phyloP scores from a whole-genome alignment of 2,329 filamentous ascomycete genomes.

The Penicillium sp. region DNA sequence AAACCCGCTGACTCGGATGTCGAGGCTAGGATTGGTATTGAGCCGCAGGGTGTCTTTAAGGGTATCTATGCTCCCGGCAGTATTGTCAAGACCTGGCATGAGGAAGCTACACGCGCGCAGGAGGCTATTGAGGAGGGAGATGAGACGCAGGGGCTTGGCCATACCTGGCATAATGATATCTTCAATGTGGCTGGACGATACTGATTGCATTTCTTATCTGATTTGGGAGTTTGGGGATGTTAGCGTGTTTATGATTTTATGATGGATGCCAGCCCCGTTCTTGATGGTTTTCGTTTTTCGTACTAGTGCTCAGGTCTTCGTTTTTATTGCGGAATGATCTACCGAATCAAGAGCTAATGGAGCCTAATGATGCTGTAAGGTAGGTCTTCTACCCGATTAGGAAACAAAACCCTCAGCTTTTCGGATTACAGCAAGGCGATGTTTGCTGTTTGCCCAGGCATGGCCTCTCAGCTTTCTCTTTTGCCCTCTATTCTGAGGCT shows the following conservation, averaged over 20 bases:
- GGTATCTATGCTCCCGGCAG: slow-evolving; percentile 83
- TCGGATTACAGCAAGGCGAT: too few relatives aligned
- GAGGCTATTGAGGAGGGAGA: slow-evolving; percentile 65
- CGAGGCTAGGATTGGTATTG: slow-evolving; percentile 63
- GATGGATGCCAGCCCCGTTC: background rate
- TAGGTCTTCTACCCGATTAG: too few relatives aligned
- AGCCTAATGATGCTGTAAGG: too few relatives aligned
- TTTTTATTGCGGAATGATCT: background rate
- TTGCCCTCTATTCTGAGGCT: too few relatives aligned
- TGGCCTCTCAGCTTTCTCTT: too few relatives aligned
- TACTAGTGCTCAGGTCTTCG: background rate
- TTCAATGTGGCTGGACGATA: slow-evolving; percentile 47
- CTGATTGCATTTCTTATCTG: background rate
- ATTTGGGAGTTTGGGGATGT: background rate
- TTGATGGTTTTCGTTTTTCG: background rate
- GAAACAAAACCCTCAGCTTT: too few relatives aligned
- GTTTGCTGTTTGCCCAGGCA: too few relatives aligned
- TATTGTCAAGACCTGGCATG: slow-evolving; percentile 79
- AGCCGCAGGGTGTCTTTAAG: slow-evolving; percentile 61
- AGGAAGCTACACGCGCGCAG: slow-evolving; percentile 60
- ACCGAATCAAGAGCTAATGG: too few relatives aligned
- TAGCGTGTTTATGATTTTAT: background rate
- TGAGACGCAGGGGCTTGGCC: slow-evolving; percentile 45
- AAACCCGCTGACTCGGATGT: slow-evolving; percentile 68
- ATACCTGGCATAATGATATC: slow-evolving; percentile 73